Conservation (phyloP, 2,329 filamentous ascomycete genomes). For the Lachnellula willkommii region DNA sequence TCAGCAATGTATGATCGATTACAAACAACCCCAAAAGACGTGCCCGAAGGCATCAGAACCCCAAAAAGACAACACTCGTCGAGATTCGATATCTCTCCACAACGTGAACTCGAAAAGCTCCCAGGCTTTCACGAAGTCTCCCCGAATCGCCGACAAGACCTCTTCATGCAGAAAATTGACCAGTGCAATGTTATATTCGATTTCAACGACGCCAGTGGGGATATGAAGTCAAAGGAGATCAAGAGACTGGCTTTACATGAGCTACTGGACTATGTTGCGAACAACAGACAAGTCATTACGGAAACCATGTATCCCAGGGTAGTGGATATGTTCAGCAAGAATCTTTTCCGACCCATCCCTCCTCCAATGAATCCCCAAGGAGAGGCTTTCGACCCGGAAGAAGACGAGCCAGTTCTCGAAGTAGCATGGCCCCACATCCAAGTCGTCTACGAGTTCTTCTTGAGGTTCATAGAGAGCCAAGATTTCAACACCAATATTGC, state of each 20-base stretch:
- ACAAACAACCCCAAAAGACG: constrained; percentile 91
- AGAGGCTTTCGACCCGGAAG: constrained; percentile 96
- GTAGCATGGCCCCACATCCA: constrained; percentile 99
- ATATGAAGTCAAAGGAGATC: constrained; percentile 99
- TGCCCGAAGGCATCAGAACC: constrained; percentile 89
- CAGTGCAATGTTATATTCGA: constrained; percentile 99
- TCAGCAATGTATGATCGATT: constrained; percentile 82
- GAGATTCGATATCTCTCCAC: constrained; percentile 94
- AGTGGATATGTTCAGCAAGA: constrained; percentile 99
- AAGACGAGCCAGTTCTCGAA: constrained; percentile 95
- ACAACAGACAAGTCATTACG: constrained; percentile 96
- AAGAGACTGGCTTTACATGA: constrained; percentile 95
- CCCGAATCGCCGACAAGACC: constrained; percentile 86
- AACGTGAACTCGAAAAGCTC: constrained; percentile 93
- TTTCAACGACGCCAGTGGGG: constrained; percentile 95
- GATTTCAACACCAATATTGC: constrained; percentile 99
- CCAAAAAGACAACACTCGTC: constrained; percentile 97
- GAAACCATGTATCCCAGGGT: constrained; percentile 98
- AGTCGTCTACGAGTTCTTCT: constrained; percentile 98
- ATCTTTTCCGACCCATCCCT: constrained; percentile 93
- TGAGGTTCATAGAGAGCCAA: constrained; percentile 97
- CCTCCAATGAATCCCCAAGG: constrained; percentile 97
- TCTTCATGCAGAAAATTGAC: constrained; percentile 99
- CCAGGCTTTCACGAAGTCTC: constrained; percentile 97
- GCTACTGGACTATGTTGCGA: constrained; percentile 94